Percentiles rank a stretch among this genome's conserved stretches.
phyloP scores from a whole-genome alignment of 1,284 basidiomycete genomes.

The Paramarasmius palmivorus region DNA sequence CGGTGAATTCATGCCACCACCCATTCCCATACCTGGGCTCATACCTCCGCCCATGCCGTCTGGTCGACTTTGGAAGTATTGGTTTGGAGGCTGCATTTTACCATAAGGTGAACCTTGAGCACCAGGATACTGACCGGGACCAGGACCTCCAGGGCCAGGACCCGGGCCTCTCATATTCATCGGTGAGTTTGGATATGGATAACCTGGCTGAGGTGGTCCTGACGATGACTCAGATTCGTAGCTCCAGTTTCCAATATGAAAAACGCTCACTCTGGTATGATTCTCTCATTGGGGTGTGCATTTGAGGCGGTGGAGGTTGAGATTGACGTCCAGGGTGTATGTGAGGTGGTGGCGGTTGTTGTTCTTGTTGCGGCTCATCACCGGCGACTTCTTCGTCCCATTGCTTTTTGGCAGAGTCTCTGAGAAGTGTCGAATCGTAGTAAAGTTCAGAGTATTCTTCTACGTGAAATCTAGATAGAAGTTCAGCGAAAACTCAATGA shows the following conservation, averaged over 20 bases:
- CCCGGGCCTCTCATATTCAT: constrained; percentile 24
- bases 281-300: constrained; percentile 20
- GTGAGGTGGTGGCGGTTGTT: constrained; percentile 26
- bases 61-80: constrained; percentile 34
- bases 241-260: too few relatives aligned
- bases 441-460: constrained; percentile 67
- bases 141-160: constrained; percentile 27
- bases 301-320: constrained; percentile 23
- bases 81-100: constrained; percentile 28
- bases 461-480: constrained; percentile 55
- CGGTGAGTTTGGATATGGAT: constrained; percentile 32
- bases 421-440: constrained; percentile 57
- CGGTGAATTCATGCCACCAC: constrained; percentile 14
- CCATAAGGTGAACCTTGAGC: constrained; percentile 26
- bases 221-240: constrained; percentile 25
- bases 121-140: constrained; percentile 8
- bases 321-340: constrained; percentile 18
- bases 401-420: constrained; percentile 42
- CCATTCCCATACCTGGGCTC: constrained; percentile 25
- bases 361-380: constrained; percentile 26
- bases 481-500: neutral
- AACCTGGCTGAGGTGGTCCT: constrained; percentile 30
- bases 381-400: constrained; percentile 38
- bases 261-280: constrained; percentile 28
- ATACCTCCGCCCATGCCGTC: constrained; percentile 21